phyloP scores from a whole-genome alignment of 495 filamentous ascomycete genomes.

The Melanomma pulvis-pyrius region DNA sequence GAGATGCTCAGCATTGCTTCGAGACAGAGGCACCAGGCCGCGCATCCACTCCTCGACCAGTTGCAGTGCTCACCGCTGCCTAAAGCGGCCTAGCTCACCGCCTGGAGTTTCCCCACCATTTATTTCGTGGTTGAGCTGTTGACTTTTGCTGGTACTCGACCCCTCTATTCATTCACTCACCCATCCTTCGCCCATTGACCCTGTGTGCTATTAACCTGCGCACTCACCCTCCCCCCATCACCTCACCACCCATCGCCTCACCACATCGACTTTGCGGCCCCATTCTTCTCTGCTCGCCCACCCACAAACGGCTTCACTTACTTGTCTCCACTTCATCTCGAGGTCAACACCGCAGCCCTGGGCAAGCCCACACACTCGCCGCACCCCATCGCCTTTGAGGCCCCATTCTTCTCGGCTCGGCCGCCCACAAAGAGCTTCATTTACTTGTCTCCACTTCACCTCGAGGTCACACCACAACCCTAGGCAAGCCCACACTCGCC shows the following conservation, averaged over 20 bases:
- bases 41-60: background rate
- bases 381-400: background rate
- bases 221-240: too few relatives aligned
- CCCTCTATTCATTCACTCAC: background rate
- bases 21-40: background rate
- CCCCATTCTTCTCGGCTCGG: background rate
- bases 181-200: background rate
- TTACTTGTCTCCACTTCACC: background rate
- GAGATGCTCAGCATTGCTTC: background rate
- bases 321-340: background rate
- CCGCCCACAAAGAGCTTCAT: background rate
- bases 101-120: background rate
- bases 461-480: background rate
- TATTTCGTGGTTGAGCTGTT: background rate
- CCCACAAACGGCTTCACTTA: background rate
- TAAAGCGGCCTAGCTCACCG: conserved; percentile 1
- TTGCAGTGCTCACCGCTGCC: background rate
- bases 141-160: background rate
- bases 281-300: background rate
- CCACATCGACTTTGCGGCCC: background rate
- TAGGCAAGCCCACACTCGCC: background rate
- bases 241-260: too few relatives aligned
- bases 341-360: background rate
- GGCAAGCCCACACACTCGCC: background rate
- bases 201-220: too few relatives aligned